Base-by-base conservation (phyloP, 768 basidiomycete genomes). In the Suillus hirtellus region DNA sequence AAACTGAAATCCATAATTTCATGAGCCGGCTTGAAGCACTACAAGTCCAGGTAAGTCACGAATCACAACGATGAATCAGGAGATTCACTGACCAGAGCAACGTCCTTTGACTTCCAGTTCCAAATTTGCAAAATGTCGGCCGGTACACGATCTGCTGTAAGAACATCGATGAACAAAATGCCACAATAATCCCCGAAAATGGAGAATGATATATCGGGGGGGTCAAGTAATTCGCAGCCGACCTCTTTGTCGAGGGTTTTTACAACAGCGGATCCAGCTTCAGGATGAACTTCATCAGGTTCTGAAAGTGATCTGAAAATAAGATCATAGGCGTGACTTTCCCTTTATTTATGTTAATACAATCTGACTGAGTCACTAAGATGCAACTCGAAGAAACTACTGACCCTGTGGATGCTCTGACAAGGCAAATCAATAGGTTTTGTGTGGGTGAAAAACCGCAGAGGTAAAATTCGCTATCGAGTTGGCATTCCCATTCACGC, bases 261-360 rank as follows among this genome's bases (percentile, higher is more conserved):
- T 14, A 15, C 47, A 3, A 15, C 6, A 15, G 47, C 3, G 24
- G 17, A 37, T 37, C 24, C 70, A 71, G 65, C 60, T 71, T 61
- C 62, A 60, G 62, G 63, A 61, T 55, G 67, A 63, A 24, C 14
- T 49, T 49, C 6, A 14, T 47, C 11, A 31, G 31, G 31, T 5
- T 21, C 46, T 12, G 46, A 21, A 11, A 46, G 46, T 1, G 46
- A 47, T 47, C 46, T 47, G 46, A 47, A 21, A 21, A 24, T 47
- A 2, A 46, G 10, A 21, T 46, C n/a, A 11, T 46, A 21, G 0
- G 10, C n/a, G 4, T 46, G 10, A 11, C n/a, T n/a, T 10, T 46
- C 44, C 11, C 44, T 46, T 44, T 4, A 44, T n/a, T 3, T 44
- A 10, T 9, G 19, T 44, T n/a, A n/a, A 43, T 43, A 44, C n/a